These are phyloP conservation scores for Pyrenopolyporus hunteri DNA, from an alignment of 495 filamentous ascomycete genomes.

Conservation along the genomic window DNA sequence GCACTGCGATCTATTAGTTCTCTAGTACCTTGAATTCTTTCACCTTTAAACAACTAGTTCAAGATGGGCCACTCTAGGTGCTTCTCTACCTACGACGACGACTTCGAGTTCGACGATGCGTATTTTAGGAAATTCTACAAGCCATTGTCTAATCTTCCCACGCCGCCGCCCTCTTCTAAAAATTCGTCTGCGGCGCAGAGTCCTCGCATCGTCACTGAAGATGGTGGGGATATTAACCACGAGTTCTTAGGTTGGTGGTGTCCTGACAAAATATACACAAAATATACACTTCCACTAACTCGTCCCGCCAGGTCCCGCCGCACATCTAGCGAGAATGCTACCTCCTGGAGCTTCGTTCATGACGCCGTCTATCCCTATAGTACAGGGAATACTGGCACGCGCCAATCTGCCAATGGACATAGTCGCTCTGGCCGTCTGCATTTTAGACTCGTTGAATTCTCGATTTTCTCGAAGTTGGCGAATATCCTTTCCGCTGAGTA, in stretches of 20 bases:
- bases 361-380: conserved; percentile 53
- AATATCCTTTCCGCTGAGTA: conserved; percentile 52
- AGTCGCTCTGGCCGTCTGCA: conserved; percentile 59
- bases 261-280: neutral
- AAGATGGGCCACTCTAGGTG: conserved; percentile 43
- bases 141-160: conserved; percentile 65
- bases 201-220: conserved; percentile 48
- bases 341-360: conserved; percentile 59
- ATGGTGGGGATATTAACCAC: conserved; percentile 50
- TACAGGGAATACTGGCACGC: conserved; percentile 59
- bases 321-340: conserved; percentile 61
- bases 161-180: conserved; percentile 60
- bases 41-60: conserved; percentile 2
- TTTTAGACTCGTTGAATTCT: conserved; percentile 61
- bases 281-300: conserved; percentile 15
- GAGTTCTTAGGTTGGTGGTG: conserved; percentile 53
- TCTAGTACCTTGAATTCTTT: conserved; percentile 29
- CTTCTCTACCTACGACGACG: conserved; percentile 50
- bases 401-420: conserved; percentile 56
- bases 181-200: conserved; percentile 49
- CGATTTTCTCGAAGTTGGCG: conserved; percentile 61
- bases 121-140: conserved; percentile 64
- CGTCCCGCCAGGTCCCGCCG: conserved; percentile 54
- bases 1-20: conserved; percentile 27
- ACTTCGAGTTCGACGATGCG: conserved; percentile 57